Base-by-base conservation (phyloP, 768 basidiomycete species). In the Leccinum subtestaceum region DNA sequence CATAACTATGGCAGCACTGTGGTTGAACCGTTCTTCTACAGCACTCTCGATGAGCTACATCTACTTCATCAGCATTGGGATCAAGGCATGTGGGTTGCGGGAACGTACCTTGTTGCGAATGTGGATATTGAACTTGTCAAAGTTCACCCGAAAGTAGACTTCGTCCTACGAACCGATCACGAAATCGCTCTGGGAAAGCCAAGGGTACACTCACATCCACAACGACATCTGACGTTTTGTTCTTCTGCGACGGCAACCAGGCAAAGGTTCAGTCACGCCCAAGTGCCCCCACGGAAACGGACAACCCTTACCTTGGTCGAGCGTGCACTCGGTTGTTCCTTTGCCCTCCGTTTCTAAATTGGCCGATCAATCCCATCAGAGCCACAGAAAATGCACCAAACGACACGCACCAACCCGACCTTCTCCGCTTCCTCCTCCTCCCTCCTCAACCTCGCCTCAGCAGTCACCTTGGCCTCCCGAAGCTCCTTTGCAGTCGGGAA, bases 111-210 rank as follows among this genome's bases (percentile, higher is more conserved):
- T 80, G 75, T 97, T 96, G 46, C 96, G 88, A 54, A 97, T 84
- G 65, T 92, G 87, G 32, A 93, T 78, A 63, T 89, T 86, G 73
- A 31, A 95, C 65, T 84, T 89, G 64, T 94, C 88, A 69, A 87
- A 91, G 75, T 98, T 98, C 51, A 98, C 82, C 51, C 91, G 84
- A 69, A 97, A 91, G 72, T 87, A 86, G 34, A 92, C 82, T 3
- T 78, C 77, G 17, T 90, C 84, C 87, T 94, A 58, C 7, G 5
- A 56, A 27, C 67, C 50, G n/a, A 43, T 43, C 60, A 11, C 66
- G 47, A 32, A 19, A 15, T 2, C 0, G 9, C 31, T 27, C 34
- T 11, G 3, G 29, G 1, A 12, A 32, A 32, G 29, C 52, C 61
- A 45, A 32, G n/a, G 32, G 17, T 43, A 11, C 2, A 71, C 86